These are phyloP conservation scores for Apiospora arundinis DNA, from an alignment of 2,329 filamentous ascomycete genomes.

Conservation along the genomic window DNA sequence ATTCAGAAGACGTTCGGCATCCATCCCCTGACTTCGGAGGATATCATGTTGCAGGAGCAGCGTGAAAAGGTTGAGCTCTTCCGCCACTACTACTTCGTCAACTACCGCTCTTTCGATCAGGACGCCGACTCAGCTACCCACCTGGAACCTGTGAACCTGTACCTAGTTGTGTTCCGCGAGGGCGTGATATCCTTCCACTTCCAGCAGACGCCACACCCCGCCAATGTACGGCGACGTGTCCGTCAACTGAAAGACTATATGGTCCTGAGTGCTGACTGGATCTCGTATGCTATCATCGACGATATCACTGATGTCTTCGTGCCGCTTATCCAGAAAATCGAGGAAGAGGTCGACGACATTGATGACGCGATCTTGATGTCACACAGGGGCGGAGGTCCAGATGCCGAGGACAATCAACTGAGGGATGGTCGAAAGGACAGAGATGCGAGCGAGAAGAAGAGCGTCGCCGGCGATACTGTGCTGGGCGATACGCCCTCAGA, in stretches of 20 bases:
- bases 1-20: conserved; percentile 93
- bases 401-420: conserved; percentile 37
- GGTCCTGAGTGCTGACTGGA: conserved; percentile 94
- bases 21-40: conserved; percentile 92
- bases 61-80: conserved; percentile 98
- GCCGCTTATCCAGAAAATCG: conserved; percentile 89
- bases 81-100: conserved; percentile 97
- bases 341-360: conserved; percentile 96
- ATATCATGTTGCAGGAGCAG: conserved; percentile 96
- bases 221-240: conserved; percentile 92
- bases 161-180: conserved; percentile 94
- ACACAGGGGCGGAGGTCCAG: conserved; percentile 62
- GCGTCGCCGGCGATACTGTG: conserved; percentile 50
- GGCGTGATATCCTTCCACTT: conserved; percentile 97
- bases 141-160: conserved; percentile 95
- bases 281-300: conserved; percentile 96
- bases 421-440: background rate
- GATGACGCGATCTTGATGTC: conserved; percentile 88
- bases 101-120: conserved; percentile 97
- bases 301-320: conserved; percentile 98
- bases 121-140: conserved; percentile 89
- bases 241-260: conserved; percentile 94
- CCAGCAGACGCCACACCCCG: conserved; percentile 92
- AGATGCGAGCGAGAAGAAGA: conserved; percentile 49
- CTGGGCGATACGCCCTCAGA: conserved; percentile 52